A percentile compares a stretch with the other conserved stretches of the same genome.
Conservation (phyloP, 2,329 filamentous ascomycete genomes). For the Juglanconis sp. region DNA sequence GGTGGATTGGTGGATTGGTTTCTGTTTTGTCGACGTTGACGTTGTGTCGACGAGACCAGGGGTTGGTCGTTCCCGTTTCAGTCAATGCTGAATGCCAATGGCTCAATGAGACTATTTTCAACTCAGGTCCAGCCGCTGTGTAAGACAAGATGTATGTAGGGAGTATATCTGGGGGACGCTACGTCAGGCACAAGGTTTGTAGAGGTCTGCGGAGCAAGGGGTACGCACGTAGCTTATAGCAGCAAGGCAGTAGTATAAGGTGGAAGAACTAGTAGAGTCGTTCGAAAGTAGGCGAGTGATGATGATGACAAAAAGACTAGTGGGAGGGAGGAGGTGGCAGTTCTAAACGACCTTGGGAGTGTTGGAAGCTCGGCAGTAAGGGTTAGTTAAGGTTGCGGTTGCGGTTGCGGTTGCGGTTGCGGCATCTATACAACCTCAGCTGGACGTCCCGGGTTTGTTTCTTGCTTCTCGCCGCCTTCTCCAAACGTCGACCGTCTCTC, state of each 20-base stretch:
- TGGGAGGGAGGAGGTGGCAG: background rate
- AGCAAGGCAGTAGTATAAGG: background rate
- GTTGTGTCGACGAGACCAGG: background rate
- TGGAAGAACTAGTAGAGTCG: background rate
- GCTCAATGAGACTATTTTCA: background rate
- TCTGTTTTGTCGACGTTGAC: background rate
- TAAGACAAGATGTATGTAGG: background rate
- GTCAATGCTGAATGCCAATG: background rate
- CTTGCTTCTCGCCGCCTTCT: background rate
- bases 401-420: background rate
- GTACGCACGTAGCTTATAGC: background rate
- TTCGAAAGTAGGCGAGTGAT: background rate
- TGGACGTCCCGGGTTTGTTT: background rate
- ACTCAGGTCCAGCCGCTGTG: conserved; percentile 8
- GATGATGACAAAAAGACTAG: conserved; percentile 12
- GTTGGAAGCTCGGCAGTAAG: conserved; percentile 7
- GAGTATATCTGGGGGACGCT: background rate
- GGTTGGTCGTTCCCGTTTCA: background rate
- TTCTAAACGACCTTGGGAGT: background rate
- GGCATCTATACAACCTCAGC: background rate
- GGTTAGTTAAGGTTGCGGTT: background rate
- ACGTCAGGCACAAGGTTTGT: background rate
- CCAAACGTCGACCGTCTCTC: background rate
- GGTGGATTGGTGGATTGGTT: background rate
- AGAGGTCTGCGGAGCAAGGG: background rate